Evolutionary conservation across 148 eudicot genomes (phyloP).

Genomic region (Nepenthes gracilis): DNA sequence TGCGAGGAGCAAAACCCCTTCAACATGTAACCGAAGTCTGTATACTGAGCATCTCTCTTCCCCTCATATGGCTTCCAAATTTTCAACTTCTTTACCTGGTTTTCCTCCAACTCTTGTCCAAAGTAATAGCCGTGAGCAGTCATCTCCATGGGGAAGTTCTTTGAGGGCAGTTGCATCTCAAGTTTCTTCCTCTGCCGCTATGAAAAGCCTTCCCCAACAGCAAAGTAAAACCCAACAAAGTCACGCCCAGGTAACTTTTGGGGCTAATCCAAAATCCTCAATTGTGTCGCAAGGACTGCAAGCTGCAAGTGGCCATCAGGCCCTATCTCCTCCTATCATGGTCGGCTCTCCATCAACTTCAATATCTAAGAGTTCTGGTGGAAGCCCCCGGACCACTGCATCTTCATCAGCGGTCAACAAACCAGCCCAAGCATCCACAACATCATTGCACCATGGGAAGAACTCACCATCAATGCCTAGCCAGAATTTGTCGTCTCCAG

Average conservation of each 20-base stretch:
- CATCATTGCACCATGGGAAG: conserved; percentile 50
- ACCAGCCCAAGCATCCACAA: conserved; percentile 30
- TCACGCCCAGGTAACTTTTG: conserved; percentile 82
- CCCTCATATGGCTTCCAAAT: conserved; percentile 40
- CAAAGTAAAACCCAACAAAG: conserved; percentile 44
- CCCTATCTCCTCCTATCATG: conserved; percentile 56
- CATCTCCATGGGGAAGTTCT: conserved; percentile 75
- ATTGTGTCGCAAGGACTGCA: conserved; percentile 50
- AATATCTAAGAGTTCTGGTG: conserved; percentile 65
- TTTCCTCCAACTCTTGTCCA: conserved; percentile 49
- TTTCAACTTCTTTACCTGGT: conserved; percentile 33
- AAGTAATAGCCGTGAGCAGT: conserved; percentile 32
- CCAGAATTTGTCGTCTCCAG: conserved; percentile 42
- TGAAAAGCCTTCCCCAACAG: conserved; percentile 45
- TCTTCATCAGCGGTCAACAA: conserved; percentile 44
- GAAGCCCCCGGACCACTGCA: conserved; percentile 60
- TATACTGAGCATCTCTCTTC: conserved; percentile 55
- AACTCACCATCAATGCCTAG: conserved; percentile 26
- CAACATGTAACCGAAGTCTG: conserved; percentile 42
- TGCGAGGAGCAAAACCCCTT: conserved; percentile 35
- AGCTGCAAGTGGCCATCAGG: conserved; percentile 24
- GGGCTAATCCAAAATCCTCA: conserved; percentile 34
- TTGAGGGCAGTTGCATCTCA: conserved; percentile 36
- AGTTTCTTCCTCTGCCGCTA: conserved; percentile 31
- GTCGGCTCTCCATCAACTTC: conserved; percentile 81